phyloP scores from a whole-genome alignment of 2,329 filamentous ascomycete genomes.

The Atkinsonella hypoxylon region DNA sequence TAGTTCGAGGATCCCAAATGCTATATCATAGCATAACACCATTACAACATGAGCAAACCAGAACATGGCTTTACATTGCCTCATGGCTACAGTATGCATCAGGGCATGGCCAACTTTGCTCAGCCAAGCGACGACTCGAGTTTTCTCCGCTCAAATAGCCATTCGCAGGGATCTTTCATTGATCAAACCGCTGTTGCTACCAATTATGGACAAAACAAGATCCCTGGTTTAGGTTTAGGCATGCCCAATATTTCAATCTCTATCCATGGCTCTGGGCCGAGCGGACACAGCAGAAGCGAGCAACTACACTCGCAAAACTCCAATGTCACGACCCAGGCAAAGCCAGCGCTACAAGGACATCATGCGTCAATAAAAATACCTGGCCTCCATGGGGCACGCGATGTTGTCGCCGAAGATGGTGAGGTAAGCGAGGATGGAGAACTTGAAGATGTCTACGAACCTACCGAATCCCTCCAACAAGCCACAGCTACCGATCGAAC shows the following conservation, averaged over 20 bases:
- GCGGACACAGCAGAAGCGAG: neutral
- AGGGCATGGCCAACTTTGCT: constrained; percentile 11
- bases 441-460: constrained; percentile 44
- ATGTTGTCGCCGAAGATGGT: constrained; percentile 49
- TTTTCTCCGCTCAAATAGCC: constrained; percentile 4
- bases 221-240: constrained; percentile 23
- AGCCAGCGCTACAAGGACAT: neutral
- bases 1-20: neutral
- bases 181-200: constrained; percentile 15
- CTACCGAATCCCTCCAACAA: constrained; percentile 12
- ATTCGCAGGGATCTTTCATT: neutral
- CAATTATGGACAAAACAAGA: constrained; percentile 12
- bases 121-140: constrained; percentile 8
- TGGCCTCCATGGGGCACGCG: constrained; percentile 1
- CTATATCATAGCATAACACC: neutral
- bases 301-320: neutral
- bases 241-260: constrained; percentile 10
- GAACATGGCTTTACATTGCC: constrained; percentile 15
- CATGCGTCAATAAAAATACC: constrained; percentile 2
- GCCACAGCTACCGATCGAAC: neutral
- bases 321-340: neutral
- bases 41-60: constrained; percentile 18
- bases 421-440: constrained; percentile 60
- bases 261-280: constrained; percentile 11
- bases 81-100: constrained; percentile 13